These are phyloP conservation scores for Phalaenopsis equestris DNA, from an alignment of 106 monocot species.

Conservation along the genomic window DNA sequence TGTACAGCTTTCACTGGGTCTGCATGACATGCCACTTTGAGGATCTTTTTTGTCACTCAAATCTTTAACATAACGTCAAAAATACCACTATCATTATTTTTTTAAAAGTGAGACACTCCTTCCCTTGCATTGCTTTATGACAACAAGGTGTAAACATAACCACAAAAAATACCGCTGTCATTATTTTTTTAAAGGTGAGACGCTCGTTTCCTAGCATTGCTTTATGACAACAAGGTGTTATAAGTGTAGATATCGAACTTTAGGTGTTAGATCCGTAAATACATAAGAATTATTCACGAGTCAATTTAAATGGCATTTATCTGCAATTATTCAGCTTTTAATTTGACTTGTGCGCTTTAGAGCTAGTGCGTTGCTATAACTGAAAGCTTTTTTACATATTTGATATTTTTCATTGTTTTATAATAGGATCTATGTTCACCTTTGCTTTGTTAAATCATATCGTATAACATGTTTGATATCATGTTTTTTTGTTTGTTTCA, in stretches of 20 bases:
- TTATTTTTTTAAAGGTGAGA: no score
- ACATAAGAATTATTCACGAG: neutral
- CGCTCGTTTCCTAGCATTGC: no score
- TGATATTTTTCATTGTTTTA: neutral
- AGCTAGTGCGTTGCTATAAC: neutral
- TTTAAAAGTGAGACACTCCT: no score
- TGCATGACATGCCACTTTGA: neutral
- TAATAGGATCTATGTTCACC: neutral
- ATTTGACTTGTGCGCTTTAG: neutral
- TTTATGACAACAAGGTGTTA: no score
- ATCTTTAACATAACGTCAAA: no score
- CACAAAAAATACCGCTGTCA: no score
- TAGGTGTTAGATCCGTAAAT: no score
- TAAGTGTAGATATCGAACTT: no score
- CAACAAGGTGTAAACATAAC: no score
- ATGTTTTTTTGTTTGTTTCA: slow-evolving; percentile 17
- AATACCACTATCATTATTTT: no score
- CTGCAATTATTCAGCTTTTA: neutral
- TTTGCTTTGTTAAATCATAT: neutral
- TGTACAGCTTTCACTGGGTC: neutral
- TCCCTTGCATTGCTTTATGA: no score
- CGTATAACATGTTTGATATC: neutral
- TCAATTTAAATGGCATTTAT: neutral
- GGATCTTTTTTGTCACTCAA: no score
- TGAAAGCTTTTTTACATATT: neutral